Percentiles rank a stretch among this genome's conserved stretches.
These are phyloP conservation scores for Paraconiothyrium sp. DNA, from an alignment of 2,329 filamentous ascomycete species.

Conservation along the genomic window DNA sequence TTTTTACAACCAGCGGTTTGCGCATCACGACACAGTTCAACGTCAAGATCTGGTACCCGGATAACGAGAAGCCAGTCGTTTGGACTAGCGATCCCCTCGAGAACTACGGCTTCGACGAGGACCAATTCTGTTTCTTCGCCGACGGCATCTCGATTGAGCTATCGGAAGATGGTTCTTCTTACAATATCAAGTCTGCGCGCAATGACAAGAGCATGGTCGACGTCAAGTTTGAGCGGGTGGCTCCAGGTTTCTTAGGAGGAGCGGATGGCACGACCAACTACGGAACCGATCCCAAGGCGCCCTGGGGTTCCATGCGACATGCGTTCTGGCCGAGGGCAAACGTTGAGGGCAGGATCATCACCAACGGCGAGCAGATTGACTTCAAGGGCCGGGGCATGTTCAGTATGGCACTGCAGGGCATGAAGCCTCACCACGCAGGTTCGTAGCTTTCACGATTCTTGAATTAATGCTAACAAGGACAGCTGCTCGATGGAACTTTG, in stretches of 20 bases:
- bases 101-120: conserved; percentile 84
- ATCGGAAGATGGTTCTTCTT: conserved; percentile 81
- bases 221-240: conserved; percentile 76
- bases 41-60: conserved; percentile 86
- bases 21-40: conserved; percentile 94
- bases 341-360: conserved; percentile 84
- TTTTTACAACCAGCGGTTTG: conserved; percentile 72
- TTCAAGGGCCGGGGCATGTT: conserved; percentile 83
- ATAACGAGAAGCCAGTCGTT: conserved; percentile 75
- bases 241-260: conserved; percentile 86
- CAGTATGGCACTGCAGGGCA: conserved; percentile 89
- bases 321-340: conserved; percentile 91
- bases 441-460: conserved; percentile 35
- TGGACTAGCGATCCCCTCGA: conserved; percentile 85
- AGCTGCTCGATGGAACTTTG: conserved; percentile 92
- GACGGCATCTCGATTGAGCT: conserved; percentile 86
- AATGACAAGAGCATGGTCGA: conserved; percentile 86
- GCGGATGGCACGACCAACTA: conserved; percentile 85
- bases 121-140: conserved; percentile 84
- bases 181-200: conserved; percentile 89
- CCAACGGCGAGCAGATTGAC: conserved; percentile 81
- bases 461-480: conserved; percentile 21
- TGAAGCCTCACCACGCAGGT: conserved; percentile 98
- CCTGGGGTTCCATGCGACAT: conserved; percentile 94
- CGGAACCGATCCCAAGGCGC: conserved; percentile 83